Conservation (phyloP, 2,329 filamentous ascomycete species). For the Pseudogymnoascus sp. region DNA sequence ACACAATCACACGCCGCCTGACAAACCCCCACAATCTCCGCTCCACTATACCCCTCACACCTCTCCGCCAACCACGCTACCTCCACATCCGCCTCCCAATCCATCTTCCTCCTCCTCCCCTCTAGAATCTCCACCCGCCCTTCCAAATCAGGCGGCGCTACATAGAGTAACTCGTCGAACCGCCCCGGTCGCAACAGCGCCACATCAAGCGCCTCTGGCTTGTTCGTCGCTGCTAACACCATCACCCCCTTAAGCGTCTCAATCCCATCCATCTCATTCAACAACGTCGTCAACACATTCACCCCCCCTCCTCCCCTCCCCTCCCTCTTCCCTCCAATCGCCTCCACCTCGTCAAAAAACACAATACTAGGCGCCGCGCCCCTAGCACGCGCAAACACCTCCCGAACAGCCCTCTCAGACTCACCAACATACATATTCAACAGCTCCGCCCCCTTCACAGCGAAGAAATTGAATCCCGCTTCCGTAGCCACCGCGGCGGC, state of each 20-base stretch:
- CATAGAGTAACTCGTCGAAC: constrained; percentile 77
- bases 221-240: constrained; percentile 85
- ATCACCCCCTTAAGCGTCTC: constrained; percentile 75
- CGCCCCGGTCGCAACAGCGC: constrained; percentile 79
- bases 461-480: constrained; percentile 85
- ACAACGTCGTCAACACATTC: constrained; percentile 78
- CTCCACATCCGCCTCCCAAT: constrained; percentile 56
- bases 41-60: constrained; percentile 75
- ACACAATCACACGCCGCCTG: constrained; percentile 41
- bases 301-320: constrained; percentile 48
- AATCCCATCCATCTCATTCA: constrained; percentile 95
- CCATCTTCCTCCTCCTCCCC: constrained; percentile 54
- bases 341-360: constrained; percentile 95
- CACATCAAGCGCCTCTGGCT: constrained; percentile 75
- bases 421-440: constrained; percentile 97
- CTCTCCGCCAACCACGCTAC: constrained; percentile 50
- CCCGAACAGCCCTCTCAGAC: constrained; percentile 75
- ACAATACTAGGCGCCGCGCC: constrained; percentile 86
- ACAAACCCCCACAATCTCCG: constrained; percentile 63
- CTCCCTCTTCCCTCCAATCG: constrained; percentile 49
- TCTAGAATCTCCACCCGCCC: constrained; percentile 70
- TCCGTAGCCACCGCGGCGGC: constrained; percentile 88
- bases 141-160: constrained; percentile 65
- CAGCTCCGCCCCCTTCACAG: constrained; percentile 86
- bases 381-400: constrained; percentile 76